Base-by-base conservation (phyloP, 345 rosid genomes). In the Lagerstroemia speciosa region DNA sequence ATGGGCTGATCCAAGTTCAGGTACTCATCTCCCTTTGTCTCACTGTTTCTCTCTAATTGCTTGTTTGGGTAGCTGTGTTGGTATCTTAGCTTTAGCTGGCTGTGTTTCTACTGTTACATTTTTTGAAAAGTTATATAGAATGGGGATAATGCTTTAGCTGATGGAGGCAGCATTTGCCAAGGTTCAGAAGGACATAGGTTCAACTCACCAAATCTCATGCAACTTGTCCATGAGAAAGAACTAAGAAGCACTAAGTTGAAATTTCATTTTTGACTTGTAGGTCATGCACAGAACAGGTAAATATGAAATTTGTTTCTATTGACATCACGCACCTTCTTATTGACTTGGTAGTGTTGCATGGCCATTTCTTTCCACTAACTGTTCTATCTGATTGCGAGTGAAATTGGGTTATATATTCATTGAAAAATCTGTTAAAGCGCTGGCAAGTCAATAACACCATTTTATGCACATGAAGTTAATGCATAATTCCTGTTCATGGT, bases 1-100 rank as follows among this genome's bases (percentile, higher is more conserved):
- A 95, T 81, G 99, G 89, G 22, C 81, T 83, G n/a, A 90, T 95
- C 82, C 99, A 95, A 86, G 96, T 95, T 76, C 97, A 95, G 97
- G 99, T 94, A 70, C 36, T 60, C 43, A n/a, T 31, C 36, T 52
- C 63, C 60, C 43, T 71, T 69, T 26, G 36, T 8, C 29, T n/a
- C 34, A 15, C 53, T 63, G 11, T 1, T 64, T 71, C 15, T 37
- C 29, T 58, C 31, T 58, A 4, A 58, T 14, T 64, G 43, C 15
- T 38, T 65, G 29, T 41, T 63, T 33, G 6, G 63, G 26, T 27
- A 20, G 63, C 29, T 27, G 29, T 30, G 14, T 58, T 58, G 32
- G 32, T 27, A 26, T 53, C 26, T 53, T 3, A n/a, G 60, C 60
- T 53, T 4, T 53, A 41, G 46, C 46, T 53, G 24, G 60, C 60